A percentile compares a stretch with the other conserved stretches of the same genome.
phyloP scores from a whole-genome alignment of 139 green algal species.

The Zygnema circumcarinatum region DNA sequence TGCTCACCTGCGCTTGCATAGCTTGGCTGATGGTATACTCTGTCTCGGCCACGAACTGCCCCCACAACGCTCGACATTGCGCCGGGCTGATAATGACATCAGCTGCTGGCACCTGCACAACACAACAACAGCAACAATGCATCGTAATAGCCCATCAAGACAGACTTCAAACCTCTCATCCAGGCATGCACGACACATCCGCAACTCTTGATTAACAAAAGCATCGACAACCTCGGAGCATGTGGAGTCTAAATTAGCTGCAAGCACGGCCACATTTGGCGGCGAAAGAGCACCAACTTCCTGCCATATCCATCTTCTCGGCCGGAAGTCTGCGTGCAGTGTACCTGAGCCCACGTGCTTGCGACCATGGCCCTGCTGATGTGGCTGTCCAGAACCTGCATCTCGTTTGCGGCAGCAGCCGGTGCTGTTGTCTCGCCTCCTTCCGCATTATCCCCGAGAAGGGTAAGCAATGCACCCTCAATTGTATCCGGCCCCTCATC shows the following conservation, averaged over 20 bases:
- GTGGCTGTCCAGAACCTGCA: neutral
- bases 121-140: conserved; percentile 8
- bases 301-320: too few relatives aligned
- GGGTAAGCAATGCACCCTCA: neutral
- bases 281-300: too few relatives aligned
- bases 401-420: neutral
- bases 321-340: too few relatives aligned
- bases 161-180: conserved; percentile 3
- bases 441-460: conserved; percentile 33
- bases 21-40: conserved; percentile 55
- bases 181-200: too few relatives aligned
- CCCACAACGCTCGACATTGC: conserved; percentile 47
- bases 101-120: conserved; percentile 31
- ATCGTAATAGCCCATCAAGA: conserved; percentile 7
- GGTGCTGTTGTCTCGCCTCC: too few relatives aligned
- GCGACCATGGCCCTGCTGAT: neutral
- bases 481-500: conserved; percentile 16
- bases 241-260: too few relatives aligned
- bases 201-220: neutral
- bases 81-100: conserved; percentile 23
- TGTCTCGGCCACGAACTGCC: conserved; percentile 52
- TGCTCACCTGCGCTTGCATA: conserved; percentile 52
- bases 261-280: too few relatives aligned
- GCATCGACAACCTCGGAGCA: too few relatives aligned
- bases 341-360: neutral